A percentile compares a stretch with the other conserved stretches of the same genome.
Evolutionary conservation across 352 stramenopile species (phyloP).

Genomic region (Blastocystis sp.): DNA sequence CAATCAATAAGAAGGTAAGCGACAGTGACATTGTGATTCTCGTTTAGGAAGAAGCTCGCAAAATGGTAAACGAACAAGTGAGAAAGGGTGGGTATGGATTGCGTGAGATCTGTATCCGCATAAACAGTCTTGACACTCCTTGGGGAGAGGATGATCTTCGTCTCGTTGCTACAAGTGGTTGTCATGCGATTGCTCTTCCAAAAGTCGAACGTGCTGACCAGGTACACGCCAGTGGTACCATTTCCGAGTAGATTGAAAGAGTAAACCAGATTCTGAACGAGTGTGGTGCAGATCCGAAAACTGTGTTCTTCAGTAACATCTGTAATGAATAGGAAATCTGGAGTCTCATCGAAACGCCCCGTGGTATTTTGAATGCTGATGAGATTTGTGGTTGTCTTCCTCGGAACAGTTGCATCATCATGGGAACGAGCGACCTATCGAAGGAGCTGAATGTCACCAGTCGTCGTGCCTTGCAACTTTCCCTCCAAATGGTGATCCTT

Average conservation of each 20-base stretch:
- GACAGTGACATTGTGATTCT: not conserved
- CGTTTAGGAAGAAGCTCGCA: constrained; percentile 58
- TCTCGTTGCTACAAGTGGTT: constrained; percentile 26
- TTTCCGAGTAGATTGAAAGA: constrained; percentile 34
- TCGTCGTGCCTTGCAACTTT: constrained; percentile 58
- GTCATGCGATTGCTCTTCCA: constrained; percentile 64
- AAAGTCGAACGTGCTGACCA: constrained; percentile 66
- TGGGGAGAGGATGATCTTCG: constrained; percentile 64
- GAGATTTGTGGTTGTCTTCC: constrained; percentile 62
- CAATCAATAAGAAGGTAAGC: constrained; percentile 63
- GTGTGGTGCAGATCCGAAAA: constrained; percentile 49
- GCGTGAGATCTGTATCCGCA: constrained; percentile 65
- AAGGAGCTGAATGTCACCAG: constrained; percentile 64
- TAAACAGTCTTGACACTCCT: constrained; percentile 65
- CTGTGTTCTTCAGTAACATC: not conserved
- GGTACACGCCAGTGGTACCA: not conserved
- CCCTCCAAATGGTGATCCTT: constrained; percentile 62
- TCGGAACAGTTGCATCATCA: constrained; percentile 63
- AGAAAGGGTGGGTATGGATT: constrained; percentile 60
- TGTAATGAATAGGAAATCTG: constrained; percentile 63
- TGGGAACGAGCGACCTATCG: constrained; percentile 66
- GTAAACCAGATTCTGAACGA: constrained; percentile 62
- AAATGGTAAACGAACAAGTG: constrained; percentile 61
- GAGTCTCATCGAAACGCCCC: constrained; percentile 67
- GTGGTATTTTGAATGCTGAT: constrained; percentile 65